Evolutionary conservation across 2,329 filamentous ascomycete species (phyloP), one percentile per base, ranked within the genome.

Genomic region (Pseudocercospora eumusae): DNA sequence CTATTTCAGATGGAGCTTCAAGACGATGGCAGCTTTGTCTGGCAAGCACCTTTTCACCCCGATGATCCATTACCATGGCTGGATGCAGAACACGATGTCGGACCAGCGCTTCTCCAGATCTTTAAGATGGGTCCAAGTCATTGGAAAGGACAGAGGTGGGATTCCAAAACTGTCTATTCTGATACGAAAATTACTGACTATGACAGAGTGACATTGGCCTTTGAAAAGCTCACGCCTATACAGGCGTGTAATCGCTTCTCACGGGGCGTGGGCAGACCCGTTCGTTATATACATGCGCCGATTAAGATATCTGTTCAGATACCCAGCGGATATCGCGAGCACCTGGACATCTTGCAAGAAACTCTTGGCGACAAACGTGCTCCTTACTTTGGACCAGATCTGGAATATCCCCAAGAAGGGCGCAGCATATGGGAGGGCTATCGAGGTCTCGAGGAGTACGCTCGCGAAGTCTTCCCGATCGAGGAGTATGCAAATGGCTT

Each of bases 51-150:
- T 0, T 98, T 98, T 76, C 91, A 96, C 70, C 90, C 92, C 1
- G 86, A 96, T 69, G 89, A 89, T 61, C 91, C 92, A 66, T 82
- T 99, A 40, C 95, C 95, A 0, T 99, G 93, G 92, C 81, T 99
- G 42, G 95, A 99, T 73, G 92, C 93, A 4, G 95, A 98, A 77
- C 93, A 98, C 73, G 95, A 99, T 71, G 89, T 97, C 47, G 95
- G 95, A 3, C 92, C 95, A 1, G 91, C 93, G 1, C 86, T 98
- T 52, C 81, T 96, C 60, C 93, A 98, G 75, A 88, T 98, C 60
- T 93, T 98, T 83, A 98, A 97, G 77, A 93, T 98, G 74, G 93
- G 93, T 1, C 84, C 90, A 4, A 82, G 84, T 67, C 92, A 91
- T 76, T 98, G 93, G 93, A 88, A 88, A 71, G 86, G 86, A 52